A percentile compares a stretch with the other conserved stretches of the same genome.
Conservation (phyloP, 2,329 filamentous ascomycete genomes). For the Sclerotinia glacialis region DNA sequence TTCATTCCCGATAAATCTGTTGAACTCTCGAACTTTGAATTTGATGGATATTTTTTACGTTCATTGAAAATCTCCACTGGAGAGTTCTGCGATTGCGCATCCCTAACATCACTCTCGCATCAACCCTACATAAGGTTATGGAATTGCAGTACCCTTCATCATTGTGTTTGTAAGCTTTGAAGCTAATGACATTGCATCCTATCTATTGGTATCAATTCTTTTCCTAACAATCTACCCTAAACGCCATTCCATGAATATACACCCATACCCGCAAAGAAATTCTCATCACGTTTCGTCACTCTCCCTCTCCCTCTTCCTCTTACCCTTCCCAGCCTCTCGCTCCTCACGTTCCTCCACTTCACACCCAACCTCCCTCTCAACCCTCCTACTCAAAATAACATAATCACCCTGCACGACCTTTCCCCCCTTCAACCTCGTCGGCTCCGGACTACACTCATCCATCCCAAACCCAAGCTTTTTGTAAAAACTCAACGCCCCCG, state of each 20-base stretch:
- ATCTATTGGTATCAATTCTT: background rate
- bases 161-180: too few relatives aligned
- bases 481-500: slow-evolving; percentile 59
- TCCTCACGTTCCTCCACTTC: background rate
- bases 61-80: background rate
- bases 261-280: background rate
- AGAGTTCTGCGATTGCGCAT: background rate
- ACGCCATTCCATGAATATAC: background rate
- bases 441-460: slow-evolving; percentile 55
- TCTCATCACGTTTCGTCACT: background rate
- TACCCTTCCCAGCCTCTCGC: background rate
- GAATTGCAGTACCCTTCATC: background rate
- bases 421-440: slow-evolving; percentile 53
- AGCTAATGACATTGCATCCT: background rate
- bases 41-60: background rate
- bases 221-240: background rate
- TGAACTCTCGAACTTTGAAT: background rate
- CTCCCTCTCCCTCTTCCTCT: background rate
- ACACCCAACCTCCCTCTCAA: background rate
- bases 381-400: slow-evolving; percentile 55
- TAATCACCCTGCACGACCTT: slow-evolving; percentile 56
- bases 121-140: background rate
- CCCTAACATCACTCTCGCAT: background rate
- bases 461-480: slow-evolving; percentile 54
- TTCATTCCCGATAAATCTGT: background rate